Evolutionary conservation across 257 asterid species (phyloP), one percentile per base, ranked within the genome.

Genomic region (Scutellaria minor): DNA sequence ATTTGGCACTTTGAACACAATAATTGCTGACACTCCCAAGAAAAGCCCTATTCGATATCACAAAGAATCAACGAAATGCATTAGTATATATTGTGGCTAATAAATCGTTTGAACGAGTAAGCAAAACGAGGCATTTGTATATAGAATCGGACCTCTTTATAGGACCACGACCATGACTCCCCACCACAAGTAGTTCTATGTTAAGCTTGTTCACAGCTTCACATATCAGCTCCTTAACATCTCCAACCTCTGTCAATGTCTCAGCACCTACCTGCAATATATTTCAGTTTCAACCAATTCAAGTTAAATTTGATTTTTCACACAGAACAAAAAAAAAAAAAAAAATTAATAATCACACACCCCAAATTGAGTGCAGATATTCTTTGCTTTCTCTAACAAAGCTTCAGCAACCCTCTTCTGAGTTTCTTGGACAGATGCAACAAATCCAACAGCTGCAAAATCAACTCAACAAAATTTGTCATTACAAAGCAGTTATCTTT

Each of bases 11-110:
- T 83, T 85, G 85, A 14, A 85, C 85, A 58, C 96, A 85, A 45
- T 82, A 87, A 76, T 85, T 82, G 86, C 93, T 87, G 59, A 89
- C 91, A 67, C 96, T 89, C 71, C 96, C 93, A 55, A 89, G 84
- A 77, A 87, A 80, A 12, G 88, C 85, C 91, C 93, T 89, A 79
- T 57, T 54, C 27, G 56, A 35, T 54, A 39, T 64, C 58, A 41
- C 24, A 20, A 20, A 59, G 8, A 31, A 24, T 4, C 37, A 13
- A 15, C 50, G 4, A 6, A 57, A 31, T 7, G 27, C 24, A 64
- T 53, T 4, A 47, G 9, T 40, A 42, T 40, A 42, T 3, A 58
- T 35, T 22, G 10, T 27, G 31, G 14, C 42, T 40, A 9, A 27
- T 50, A 66, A 47, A n/a, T 6, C 27, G n/a, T 7, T 40, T 13